Base-by-base conservation (phyloP, 2,329 filamentous ascomycete species). In the Amphichorda felina region DNA sequence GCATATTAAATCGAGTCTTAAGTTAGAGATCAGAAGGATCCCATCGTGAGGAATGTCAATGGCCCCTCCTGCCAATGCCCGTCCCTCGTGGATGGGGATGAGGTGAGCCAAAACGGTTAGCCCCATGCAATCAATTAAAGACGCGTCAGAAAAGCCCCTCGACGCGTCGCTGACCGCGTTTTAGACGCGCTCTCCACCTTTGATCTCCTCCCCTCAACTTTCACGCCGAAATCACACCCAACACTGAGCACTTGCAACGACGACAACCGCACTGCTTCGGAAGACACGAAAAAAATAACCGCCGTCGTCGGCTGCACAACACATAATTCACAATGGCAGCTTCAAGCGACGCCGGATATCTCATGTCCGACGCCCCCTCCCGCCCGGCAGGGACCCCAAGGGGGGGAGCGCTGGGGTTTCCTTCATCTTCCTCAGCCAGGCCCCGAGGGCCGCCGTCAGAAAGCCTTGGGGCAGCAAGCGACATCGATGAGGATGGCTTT, bases 361-460 rank as follows among this genome's bases (percentile, higher is more conserved):
- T 64, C 47, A 75, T 75, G 68, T 76, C 72, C 41, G 72, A 76
- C 46, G 66, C 59, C 38, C 58, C 60, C 34, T 64, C 62, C 30
- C 56, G 60, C 42, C 49, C 57, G 32, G 55, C 55, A 27, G 49
- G 54, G 36, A 65, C 68, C 30, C 65, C 66, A 34, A 59, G 59
- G 30, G 31, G 10, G 21, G 21, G 41, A 55, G 59, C 38, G 58
- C 50, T 55, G 21, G 57, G 53, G 35, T 59, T 64, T 36, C 63
- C 64, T 38, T 66, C 68, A 30, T 74, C 70, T 7, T 72, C 70
- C 6, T 62, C 64, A 26, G 57, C 63, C 11, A 64, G 71, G 26
- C 71, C 72, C 18, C 59, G 70, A 44, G 72, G 63, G 0, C 75
- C 73, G n/a, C 75, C 72, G 2, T 79, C 75, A 4, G 75, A 80